These are phyloP conservation scores for Debaryomyces fabryi DNA, from an alignment of 1,139 yeast genomes.

Conservation along the genomic window DNA sequence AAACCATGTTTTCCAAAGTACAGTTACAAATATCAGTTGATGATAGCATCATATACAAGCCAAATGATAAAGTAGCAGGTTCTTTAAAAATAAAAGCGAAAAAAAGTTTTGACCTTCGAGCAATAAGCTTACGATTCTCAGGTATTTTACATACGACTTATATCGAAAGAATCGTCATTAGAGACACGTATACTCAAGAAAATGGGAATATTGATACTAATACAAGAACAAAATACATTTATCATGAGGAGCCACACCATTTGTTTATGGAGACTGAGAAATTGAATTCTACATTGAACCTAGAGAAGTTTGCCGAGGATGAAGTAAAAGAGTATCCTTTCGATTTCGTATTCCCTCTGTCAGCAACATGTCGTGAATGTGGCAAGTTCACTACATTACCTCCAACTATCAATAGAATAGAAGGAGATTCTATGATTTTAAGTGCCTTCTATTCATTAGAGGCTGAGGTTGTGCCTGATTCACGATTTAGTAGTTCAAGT, in stretches of 20 bases:
- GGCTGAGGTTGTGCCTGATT: constrained; percentile 5
- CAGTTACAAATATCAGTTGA: constrained; percentile 1
- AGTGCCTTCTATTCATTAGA: neutral
- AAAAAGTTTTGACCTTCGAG: constrained; percentile 1
- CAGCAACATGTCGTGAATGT: constrained; percentile 2
- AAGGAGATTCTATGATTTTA: neutral
- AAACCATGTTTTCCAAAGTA: constrained; percentile 5
- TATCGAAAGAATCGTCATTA: neutral
- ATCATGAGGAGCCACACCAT: neutral
- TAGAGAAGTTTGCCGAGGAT: neutral
- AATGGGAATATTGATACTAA: neutral
- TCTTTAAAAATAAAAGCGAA: neutral
- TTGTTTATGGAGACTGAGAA: neutral
- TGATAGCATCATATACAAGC: constrained; percentile 2
- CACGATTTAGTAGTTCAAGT: neutral
- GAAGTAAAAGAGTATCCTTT: constrained; percentile 1
- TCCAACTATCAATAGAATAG: neutral
- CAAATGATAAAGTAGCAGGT: constrained; percentile 4
- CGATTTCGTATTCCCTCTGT: constrained; percentile 2
- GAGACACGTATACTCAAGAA: neutral
- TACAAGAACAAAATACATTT: neutral
- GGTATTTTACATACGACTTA: neutral
- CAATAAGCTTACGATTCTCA: neutral
- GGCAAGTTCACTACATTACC: neutral
- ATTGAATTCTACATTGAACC: neutral